Conservation (phyloP, 441 rosid genomes). For the Arabidopsis lyrata region DNA sequence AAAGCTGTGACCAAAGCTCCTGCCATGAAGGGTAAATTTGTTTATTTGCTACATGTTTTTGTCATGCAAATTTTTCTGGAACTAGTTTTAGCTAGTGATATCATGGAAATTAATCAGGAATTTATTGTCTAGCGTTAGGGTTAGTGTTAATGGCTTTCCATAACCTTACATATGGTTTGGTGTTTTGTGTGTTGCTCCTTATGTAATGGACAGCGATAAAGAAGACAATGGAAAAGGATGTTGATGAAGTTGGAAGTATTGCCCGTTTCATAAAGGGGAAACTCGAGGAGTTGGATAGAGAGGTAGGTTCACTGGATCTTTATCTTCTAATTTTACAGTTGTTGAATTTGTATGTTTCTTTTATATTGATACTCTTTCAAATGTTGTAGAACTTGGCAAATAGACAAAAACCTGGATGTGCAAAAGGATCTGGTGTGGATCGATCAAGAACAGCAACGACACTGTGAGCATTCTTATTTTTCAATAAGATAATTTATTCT, state of each 20-base stretch:
- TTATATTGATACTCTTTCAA: slow-evolving; percentile 2
- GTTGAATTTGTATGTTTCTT: not conserved
- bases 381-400: slow-evolving; percentile 70
- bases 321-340: not conserved
- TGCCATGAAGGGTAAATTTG: slow-evolving; percentile 78
- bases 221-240: slow-evolving; percentile 89
- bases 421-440: slow-evolving; percentile 87
- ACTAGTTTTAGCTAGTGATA: not conserved
- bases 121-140: slow-evolving; percentile 1
- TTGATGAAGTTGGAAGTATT: slow-evolving; percentile 89
- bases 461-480: slow-evolving; percentile 52
- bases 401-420: slow-evolving; percentile 89
- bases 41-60: not conserved
- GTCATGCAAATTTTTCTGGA: not conserved
- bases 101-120: not conserved
- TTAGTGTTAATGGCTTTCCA: slow-evolving; percentile 9
- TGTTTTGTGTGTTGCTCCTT: slow-evolving; percentile 23
- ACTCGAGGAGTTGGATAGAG: slow-evolving; percentile 80
- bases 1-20: slow-evolving; percentile 94
- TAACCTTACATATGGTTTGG: slow-evolving; percentile 20
- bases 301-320: slow-evolving; percentile 50
- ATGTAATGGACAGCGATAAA: slow-evolving; percentile 67
- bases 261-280: slow-evolving; percentile 81
- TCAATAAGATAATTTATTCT: not conserved
- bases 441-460: slow-evolving; percentile 89